These are phyloP conservation scores for Omphalotus olearius DNA, from an alignment of 1,284 basidiomycete genomes.

Conservation along the genomic window DNA sequence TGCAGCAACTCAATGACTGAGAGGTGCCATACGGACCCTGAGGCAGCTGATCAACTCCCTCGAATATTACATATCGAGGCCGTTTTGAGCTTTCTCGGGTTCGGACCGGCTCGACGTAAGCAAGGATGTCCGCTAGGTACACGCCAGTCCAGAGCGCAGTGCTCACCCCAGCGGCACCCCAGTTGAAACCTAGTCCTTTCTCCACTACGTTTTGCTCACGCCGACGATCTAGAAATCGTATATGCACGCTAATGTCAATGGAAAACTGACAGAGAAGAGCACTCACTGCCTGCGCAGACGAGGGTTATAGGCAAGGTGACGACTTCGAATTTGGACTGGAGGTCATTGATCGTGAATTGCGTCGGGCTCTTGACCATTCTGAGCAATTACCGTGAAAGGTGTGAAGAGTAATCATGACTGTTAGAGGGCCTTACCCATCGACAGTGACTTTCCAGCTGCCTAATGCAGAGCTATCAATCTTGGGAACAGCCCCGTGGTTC, in stretches of 20 bases:
- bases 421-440: slow-evolving; percentile 29
- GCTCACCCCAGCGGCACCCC: slow-evolving; percentile 42
- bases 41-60: slow-evolving; percentile 58
- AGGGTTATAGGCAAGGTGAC: slow-evolving; percentile 65
- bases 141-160: slow-evolving; percentile 70
- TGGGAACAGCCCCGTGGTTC: slow-evolving; percentile 64
- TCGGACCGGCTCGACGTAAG: slow-evolving; percentile 40
- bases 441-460: slow-evolving; percentile 48
- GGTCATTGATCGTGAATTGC: slow-evolving; percentile 39
- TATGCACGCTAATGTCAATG: background rate
- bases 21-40: slow-evolving; percentile 68
- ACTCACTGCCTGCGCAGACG: slow-evolving; percentile 55
- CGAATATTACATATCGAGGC: slow-evolving; percentile 58
- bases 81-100: slow-evolving; percentile 10
- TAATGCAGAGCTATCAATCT: slow-evolving; percentile 34
- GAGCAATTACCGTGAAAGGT: background rate
- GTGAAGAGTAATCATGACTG: background rate
- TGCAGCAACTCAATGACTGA: slow-evolving; percentile 48
- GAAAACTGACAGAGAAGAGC: too few species aligned
- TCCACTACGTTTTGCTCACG: slow-evolving; percentile 70
- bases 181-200: slow-evolving; percentile 58
- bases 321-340: slow-evolving; percentile 44
- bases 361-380: slow-evolving; percentile 11
- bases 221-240: slow-evolving; percentile 34
- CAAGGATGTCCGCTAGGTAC: slow-evolving; percentile 55